Evolutionary conservation across 2,329 filamentous ascomycete genomes (phyloP).

Genomic region (Fusarium kyushuense): DNA sequence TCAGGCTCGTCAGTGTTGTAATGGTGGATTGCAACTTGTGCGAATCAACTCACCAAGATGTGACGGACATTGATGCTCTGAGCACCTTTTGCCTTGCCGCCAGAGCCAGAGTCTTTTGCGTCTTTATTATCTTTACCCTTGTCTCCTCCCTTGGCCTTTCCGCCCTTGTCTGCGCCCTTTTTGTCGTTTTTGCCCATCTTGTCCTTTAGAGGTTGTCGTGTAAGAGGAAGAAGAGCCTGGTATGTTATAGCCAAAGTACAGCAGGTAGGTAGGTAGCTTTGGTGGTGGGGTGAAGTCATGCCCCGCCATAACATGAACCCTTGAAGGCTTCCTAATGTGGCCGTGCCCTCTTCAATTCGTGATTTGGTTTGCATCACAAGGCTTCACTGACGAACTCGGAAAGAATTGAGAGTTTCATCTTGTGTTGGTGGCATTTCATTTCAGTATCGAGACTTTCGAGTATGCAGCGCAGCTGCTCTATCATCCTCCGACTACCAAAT

Average conservation of each 20-base stretch:
- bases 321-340: constrained; percentile 24
- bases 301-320: constrained; percentile 35
- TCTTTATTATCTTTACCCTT: constrained; percentile 47
- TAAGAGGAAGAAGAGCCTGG: constrained; percentile 13
- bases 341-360: background rate
- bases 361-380: background rate
- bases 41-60: constrained; percentile 66
- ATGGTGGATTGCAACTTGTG: background rate
- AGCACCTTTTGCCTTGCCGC: constrained; percentile 65
- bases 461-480: background rate
- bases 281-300: constrained; percentile 31
- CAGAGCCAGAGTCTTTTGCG: constrained; percentile 51
- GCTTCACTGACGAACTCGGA: background rate
- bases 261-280: background rate
- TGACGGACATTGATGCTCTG: constrained; percentile 80
- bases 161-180: constrained; percentile 56
- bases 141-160: constrained; percentile 40
- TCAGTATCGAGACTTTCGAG: background rate
- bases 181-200: constrained; percentile 58
- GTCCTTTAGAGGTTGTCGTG: constrained; percentile 7
- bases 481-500: constrained; percentile 2
- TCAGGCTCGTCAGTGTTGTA: constrained; percentile 18
- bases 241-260: constrained; percentile 1
- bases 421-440: constrained; percentile 6
- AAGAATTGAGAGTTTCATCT: background rate